Evolutionary conservation across 1,139 yeast genomes (phyloP).

Genomic region (Kodamaea alishanica): DNA sequence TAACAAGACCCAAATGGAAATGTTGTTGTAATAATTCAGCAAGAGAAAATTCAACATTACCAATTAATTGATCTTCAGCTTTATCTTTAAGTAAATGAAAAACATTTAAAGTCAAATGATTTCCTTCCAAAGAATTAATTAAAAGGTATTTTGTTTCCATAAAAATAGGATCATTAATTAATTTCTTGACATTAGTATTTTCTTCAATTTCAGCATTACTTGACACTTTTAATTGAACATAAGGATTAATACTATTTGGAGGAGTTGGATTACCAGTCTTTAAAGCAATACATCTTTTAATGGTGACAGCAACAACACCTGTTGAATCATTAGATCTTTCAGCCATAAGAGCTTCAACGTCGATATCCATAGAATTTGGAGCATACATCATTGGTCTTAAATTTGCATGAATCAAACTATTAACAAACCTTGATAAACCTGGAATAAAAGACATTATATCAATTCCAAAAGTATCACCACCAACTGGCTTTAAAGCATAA

Average conservation of each 20-base stretch:
- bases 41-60: constrained; percentile 54
- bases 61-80: constrained; percentile 54
- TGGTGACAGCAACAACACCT: constrained; percentile 64
- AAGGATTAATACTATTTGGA: constrained; percentile 55
- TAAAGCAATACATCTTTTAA: constrained; percentile 51
- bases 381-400: constrained; percentile 77
- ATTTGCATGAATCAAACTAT: constrained; percentile 61
- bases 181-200: constrained; percentile 55
- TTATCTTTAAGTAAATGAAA: constrained; percentile 50
- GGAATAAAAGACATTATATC: constrained; percentile 83
- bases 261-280: constrained; percentile 39
- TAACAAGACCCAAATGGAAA: constrained; percentile 27
- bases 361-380: constrained; percentile 74
- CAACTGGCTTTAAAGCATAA: constrained; percentile 79
- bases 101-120: constrained; percentile 50
- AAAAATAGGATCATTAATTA: constrained; percentile 56
- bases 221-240: constrained; percentile 48
- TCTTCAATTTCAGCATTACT: constrained; percentile 42
- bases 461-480: constrained; percentile 79
- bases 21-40: constrained; percentile 57
- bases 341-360: constrained; percentile 67
- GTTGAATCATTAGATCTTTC: constrained; percentile 60
- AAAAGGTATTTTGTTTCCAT: constrained; percentile 62
- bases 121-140: constrained; percentile 55
- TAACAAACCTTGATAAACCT: constrained; percentile 72